Evolutionary conservation across 345 rosid genomes (phyloP).

Genomic region (Salix purpurea): DNA sequence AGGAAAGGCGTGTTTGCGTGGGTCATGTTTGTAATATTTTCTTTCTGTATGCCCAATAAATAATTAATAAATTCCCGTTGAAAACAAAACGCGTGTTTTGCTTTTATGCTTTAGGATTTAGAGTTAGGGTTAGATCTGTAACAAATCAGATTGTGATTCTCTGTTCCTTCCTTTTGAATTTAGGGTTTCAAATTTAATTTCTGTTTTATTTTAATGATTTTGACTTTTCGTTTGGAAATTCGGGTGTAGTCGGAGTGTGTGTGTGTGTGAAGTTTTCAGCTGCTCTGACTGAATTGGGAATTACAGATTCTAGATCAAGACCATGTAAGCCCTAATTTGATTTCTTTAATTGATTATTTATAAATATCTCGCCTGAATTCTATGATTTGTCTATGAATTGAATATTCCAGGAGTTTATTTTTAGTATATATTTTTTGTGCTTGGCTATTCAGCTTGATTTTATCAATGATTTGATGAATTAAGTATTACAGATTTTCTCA

Average conservation of each 20-base stretch:
- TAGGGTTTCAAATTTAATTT: not conserved
- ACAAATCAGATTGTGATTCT: not conserved
- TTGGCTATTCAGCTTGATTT: not conserved
- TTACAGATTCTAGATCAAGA: constrained; percentile 15
- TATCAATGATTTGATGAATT: not conserved
- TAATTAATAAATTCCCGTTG: not conserved
- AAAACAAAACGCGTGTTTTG: not conserved
- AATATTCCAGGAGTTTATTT: not conserved
- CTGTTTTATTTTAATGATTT: not conserved
- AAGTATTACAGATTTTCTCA: not conserved
- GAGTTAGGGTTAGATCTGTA: constrained; percentile 10
- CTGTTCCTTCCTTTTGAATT: not conserved
- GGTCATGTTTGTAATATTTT: constrained; percentile 2
- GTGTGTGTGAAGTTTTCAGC: constrained; percentile 12
- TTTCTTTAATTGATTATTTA: not conserved
- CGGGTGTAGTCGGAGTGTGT: not conserved
- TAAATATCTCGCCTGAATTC: not conserved
- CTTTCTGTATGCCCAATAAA: not conserved
- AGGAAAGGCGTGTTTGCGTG: not conserved
- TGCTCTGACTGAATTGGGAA: constrained; percentile 11
- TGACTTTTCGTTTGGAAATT: not conserved
- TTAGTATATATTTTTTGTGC: not conserved
- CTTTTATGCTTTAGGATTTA: not conserved
- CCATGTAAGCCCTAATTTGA: constrained; percentile 15
- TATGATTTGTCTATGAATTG: not conserved